Conservation (phyloP, 306 rosid genomes). For the Sicyos edulis region DNA sequence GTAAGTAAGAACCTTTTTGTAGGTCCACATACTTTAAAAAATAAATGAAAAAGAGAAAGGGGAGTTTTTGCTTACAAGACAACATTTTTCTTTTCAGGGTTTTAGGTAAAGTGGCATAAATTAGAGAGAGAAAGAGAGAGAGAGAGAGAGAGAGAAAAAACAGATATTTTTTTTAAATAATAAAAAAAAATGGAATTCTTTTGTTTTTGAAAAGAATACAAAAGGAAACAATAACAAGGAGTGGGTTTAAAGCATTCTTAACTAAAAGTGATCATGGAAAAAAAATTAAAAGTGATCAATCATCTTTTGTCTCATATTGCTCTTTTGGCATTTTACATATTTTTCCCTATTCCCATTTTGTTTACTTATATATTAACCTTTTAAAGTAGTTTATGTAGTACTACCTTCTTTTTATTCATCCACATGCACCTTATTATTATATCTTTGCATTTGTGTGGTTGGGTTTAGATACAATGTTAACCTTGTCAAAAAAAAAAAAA, state of each 20-base stretch:
- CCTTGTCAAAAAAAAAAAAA: too few relatives aligned
- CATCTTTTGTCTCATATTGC: constrained; percentile 10
- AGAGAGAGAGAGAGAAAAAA: background rate
- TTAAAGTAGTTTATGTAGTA: background rate
- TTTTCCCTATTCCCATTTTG: background rate
- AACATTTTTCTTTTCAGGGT: constrained; percentile 15
- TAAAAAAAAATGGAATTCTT: background rate
- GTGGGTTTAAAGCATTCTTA: constrained; percentile 21
- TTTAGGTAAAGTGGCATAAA: constrained; percentile 15
- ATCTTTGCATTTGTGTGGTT: background rate
- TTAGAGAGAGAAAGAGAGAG: background rate
- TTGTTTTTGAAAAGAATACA: constrained; percentile 1
- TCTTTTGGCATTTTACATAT: background rate
- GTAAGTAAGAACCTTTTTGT: background rate
- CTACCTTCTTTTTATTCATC: background rate
- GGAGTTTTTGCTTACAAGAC: constrained; percentile 5
- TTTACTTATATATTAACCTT: background rate
- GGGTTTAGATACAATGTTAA: too few relatives aligned
- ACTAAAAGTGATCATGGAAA: background rate
- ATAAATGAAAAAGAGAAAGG: background rate
- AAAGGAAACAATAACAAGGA: constrained; percentile 7
- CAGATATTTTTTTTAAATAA: too few relatives aligned
- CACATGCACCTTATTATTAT: constrained; percentile 13
- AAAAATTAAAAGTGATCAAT: background rate
- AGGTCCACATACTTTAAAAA: background rate